Evolutionary conservation across 345 rosid species (phyloP).

Genomic region (Ailanthus altissimus): DNA sequence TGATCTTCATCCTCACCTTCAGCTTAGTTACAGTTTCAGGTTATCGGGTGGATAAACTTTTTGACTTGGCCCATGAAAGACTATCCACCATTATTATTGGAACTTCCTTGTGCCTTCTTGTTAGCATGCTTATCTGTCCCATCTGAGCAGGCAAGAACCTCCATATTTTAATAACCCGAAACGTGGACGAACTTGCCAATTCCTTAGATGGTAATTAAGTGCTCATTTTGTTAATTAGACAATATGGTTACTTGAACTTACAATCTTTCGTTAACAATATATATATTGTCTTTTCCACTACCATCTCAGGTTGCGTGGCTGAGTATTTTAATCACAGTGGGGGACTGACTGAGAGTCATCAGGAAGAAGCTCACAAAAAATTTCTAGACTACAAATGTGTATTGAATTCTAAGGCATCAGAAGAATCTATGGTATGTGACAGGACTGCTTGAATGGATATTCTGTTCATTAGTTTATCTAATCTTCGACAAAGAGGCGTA

Average conservation of each 20-base stretch:
- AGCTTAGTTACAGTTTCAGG: constrained; percentile 44
- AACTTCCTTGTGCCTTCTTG: constrained; percentile 37
- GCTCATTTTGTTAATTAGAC: no score
- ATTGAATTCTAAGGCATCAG: constrained; percentile 43
- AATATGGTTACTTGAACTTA: neutral
- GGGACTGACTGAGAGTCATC: constrained; percentile 7
- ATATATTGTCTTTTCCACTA: neutral
- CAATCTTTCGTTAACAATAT: neutral
- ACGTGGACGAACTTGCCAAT: constrained; percentile 45
- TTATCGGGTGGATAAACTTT: constrained; percentile 35
- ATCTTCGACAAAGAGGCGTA: neutral
- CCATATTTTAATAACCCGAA: constrained; percentile 22
- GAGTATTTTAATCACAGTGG: constrained; percentile 31
- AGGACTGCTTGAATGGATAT: neutral
- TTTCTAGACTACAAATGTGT: constrained; percentile 46
- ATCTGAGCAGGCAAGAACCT: constrained; percentile 49
- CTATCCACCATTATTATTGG: constrained; percentile 41
- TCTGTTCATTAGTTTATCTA: neutral
- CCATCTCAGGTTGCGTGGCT: constrained; percentile 40
- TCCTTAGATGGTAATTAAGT: constrained; percentile 39
- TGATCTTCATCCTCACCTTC: constrained; percentile 55
- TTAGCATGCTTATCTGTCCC: constrained; percentile 41
- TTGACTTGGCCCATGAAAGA: constrained; percentile 40
- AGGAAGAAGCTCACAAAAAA: constrained; percentile 26
- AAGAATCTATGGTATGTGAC: constrained; percentile 49